Percentiles rank a stretch among this genome's conserved stretches.
These are phyloP conservation scores for Geotrichum histeridarum DNA, from an alignment of 1,139 yeast genomes.

Conservation along the genomic window DNA sequence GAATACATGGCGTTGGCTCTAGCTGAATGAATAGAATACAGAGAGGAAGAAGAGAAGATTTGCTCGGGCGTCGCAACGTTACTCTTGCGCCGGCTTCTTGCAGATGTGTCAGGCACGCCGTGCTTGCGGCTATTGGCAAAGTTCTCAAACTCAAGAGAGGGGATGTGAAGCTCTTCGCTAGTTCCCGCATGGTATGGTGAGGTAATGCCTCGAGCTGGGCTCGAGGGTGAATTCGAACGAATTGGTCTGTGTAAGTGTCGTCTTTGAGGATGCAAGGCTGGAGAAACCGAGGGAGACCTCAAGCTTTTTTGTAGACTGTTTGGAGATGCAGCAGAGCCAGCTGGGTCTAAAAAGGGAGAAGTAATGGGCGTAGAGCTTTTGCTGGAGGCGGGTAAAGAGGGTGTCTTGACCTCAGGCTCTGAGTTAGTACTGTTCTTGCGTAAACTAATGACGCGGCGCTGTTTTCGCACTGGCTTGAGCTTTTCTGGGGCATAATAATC, in stretches of 20 bases:
- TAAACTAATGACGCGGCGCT: slow-evolving; percentile 11
- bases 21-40: slow-evolving; percentile 4
- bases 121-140: not conserved
- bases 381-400: not conserved
- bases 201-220: not conserved
- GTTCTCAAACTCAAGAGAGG: slow-evolving; percentile 8
- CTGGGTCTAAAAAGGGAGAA: not conserved
- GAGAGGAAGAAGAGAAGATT: slow-evolving; percentile 5
- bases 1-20: not conserved
- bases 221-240: not conserved
- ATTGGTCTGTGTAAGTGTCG: not conserved
- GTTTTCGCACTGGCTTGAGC: slow-evolving; percentile 3
- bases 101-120: not conserved
- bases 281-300: slow-evolving; percentile 5
- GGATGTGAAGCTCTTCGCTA: slow-evolving; percentile 1
- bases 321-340: not conserved
- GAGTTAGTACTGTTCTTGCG: not conserved
- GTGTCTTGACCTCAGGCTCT: not conserved
- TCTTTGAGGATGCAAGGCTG: slow-evolving; percentile 1
- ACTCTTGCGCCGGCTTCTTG: slow-evolving; percentile 2
- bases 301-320: not conserved
- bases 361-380: not conserved
- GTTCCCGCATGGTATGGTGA: not conserved
- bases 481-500: not conserved
- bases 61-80: slow-evolving; percentile 13